Evolutionary conservation across 2,329 filamentous ascomycete genomes (phyloP).

Genomic region (Helotiales sp.): DNA sequence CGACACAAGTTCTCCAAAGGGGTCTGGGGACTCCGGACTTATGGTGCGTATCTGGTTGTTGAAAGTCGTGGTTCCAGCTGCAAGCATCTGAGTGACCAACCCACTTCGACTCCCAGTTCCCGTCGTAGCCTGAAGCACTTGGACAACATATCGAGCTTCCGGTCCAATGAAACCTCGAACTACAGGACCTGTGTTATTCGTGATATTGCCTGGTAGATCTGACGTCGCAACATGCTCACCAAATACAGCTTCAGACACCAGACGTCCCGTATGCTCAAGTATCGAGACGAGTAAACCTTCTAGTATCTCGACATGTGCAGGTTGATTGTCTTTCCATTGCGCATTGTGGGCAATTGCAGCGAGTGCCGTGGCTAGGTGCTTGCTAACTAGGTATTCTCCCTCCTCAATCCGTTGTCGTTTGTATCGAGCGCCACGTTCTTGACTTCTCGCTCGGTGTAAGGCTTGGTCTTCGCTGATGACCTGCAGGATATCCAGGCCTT

Average conservation of each 20-base stretch:
- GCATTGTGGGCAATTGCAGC: slow-evolving; percentile 19
- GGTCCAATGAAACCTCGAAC: not conserved
- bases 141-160: slow-evolving; percentile 26
- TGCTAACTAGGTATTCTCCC: slow-evolving; percentile 26
- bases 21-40: not conserved
- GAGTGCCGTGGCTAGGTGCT: slow-evolving; percentile 19
- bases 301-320: slow-evolving; percentile 36
- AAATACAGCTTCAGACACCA: slow-evolving; percentile 42
- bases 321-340: slow-evolving; percentile 22
- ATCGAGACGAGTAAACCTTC: slow-evolving; percentile 43
- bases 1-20: slow-evolving; percentile 14
- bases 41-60: not conserved
- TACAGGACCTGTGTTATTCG: not conserved
- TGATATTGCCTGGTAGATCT: slow-evolving; percentile 24
- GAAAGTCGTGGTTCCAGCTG: slow-evolving; percentile 4
- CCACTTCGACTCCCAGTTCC: slow-evolving; percentile 22
- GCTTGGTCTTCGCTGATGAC: slow-evolving; percentile 17
- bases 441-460: slow-evolving; percentile 8
- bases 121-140: slow-evolving; percentile 27
- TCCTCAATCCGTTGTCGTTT: slow-evolving; percentile 12
- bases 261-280: slow-evolving; percentile 40
- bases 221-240: slow-evolving; percentile 33
- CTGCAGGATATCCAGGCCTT: slow-evolving; percentile 16
- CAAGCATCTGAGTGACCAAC: slow-evolving; percentile 22
- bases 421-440: not conserved